phyloP scores from a whole-genome alignment of 2,329 filamentous ascomycete genomes.

The Stemphylium vesicarium region DNA sequence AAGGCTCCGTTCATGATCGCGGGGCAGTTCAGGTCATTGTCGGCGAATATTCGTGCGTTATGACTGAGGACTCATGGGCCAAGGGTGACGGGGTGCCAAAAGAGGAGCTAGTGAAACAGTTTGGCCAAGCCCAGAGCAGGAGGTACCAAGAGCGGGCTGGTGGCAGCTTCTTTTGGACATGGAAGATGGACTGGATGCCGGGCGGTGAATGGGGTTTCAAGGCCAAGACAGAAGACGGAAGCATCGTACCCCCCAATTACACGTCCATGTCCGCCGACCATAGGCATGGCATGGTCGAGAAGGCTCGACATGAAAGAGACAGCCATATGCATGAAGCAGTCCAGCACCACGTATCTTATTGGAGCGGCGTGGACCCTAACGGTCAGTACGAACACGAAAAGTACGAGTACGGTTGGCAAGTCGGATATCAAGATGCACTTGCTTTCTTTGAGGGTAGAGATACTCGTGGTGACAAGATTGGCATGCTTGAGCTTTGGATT shows the following conservation, averaged over 20 bases:
- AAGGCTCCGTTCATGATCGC: conserved; percentile 56
- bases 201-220: conserved; percentile 67
- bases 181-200: conserved; percentile 67
- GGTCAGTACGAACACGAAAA: conserved; percentile 60
- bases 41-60: conserved; percentile 65
- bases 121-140: conserved; percentile 57
- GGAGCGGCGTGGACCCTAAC: conserved; percentile 55
- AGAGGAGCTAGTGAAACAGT: conserved; percentile 52
- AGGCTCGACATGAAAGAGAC: conserved; percentile 51
- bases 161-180: conserved; percentile 66
- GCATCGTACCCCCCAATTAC: conserved; percentile 50
- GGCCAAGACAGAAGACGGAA: conserved; percentile 55
- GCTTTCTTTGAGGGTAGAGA: conserved; percentile 57
- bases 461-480: conserved; percentile 57
- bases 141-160: conserved; percentile 58
- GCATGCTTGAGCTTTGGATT: conserved; percentile 64
- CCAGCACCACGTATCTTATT: conserved; percentile 57
- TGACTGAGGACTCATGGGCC: conserved; percentile 59
- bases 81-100: conserved; percentile 45
- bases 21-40: conserved; percentile 61
- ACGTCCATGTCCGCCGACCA: conserved; percentile 19
- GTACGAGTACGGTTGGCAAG: conserved; percentile 62
- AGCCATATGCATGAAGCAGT: conserved; percentile 46
- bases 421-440: conserved; percentile 62
- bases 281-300: conserved; percentile 38